A percentile compares a stretch with the other conserved stretches of the same genome.
Conservation (phyloP, 2,329 filamentous ascomycete species). For the Exserohilum rostratum region DNA sequence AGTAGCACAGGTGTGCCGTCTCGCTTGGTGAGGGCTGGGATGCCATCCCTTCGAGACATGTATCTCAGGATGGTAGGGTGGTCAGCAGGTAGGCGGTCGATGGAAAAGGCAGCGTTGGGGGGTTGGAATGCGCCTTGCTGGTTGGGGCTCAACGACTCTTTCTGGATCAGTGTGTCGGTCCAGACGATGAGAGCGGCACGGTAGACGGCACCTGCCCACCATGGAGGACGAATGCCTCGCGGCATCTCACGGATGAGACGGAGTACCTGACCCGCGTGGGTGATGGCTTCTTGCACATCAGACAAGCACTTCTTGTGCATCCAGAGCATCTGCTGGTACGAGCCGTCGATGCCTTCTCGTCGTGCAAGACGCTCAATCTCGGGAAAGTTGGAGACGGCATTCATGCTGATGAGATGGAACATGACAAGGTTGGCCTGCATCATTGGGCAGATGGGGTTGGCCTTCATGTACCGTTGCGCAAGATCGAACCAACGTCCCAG, state of each 20-base stretch:
- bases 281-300: constrained; percentile 67
- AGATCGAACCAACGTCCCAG: constrained; percentile 72
- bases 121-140: constrained; percentile 45
- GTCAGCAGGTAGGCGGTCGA: constrained; percentile 59
- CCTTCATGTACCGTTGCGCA: constrained; percentile 61
- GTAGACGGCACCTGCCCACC: constrained; percentile 75
- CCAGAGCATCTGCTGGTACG: constrained; percentile 62
- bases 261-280: constrained; percentile 71
- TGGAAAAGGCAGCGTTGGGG: constrained; percentile 52
- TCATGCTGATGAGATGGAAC: constrained; percentile 73
- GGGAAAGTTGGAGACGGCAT: constrained; percentile 70
- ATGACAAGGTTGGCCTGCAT: constrained; percentile 71
- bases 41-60: constrained; percentile 60
- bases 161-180: constrained; percentile 62
- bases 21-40: constrained; percentile 58
- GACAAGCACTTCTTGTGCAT: constrained; percentile 67
- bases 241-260: constrained; percentile 67
- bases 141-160: constrained; percentile 51
- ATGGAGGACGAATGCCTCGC: constrained; percentile 65
- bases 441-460: constrained; percentile 63
- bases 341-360: constrained; percentile 63
- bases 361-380: constrained; percentile 71
- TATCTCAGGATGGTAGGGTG: constrained; percentile 59
- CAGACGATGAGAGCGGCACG: constrained; percentile 56
- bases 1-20: constrained; percentile 57